Conservation (phyloP, 768 basidiomycete genomes). For the Hygrocybe coccinea region DNA sequence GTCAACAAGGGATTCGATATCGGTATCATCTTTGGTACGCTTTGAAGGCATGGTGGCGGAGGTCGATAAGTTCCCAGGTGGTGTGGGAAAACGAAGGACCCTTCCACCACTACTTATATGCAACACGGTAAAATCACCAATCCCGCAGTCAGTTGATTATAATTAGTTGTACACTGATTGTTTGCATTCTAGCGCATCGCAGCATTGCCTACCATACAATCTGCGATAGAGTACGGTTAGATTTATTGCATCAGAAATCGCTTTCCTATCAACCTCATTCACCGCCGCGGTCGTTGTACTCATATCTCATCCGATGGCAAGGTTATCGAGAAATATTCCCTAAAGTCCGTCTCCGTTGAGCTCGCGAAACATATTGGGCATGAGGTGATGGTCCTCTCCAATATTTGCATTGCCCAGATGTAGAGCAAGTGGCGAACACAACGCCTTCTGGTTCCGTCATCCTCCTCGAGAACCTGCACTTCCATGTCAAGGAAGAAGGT, state of each 20-base stretch:
- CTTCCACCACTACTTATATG: no score
- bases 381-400: conserved; percentile 73
- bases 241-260: neutral
- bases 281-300: conserved; percentile 73
- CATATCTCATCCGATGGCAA: conserved; percentile 99
- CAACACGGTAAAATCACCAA: conserved; percentile 91
- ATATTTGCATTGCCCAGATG: conserved; percentile 80
- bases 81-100: no score
- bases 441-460: conserved; percentile 67
- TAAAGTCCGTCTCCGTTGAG: conserved; percentile 80
- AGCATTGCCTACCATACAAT: conserved; percentile 91
- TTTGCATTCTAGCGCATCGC: conserved; percentile 75
- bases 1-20: neutral
- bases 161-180: conserved; percentile 13
- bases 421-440: conserved; percentile 70
- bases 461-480: conserved; percentile 95
- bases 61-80: no score
- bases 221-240: conserved; percentile 80
- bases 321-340: conserved; percentile 81
- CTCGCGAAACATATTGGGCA: conserved; percentile 68
- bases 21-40: no score
- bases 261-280: conserved; percentile 6
- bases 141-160: conserved; percentile 67
- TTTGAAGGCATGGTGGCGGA: neutral
- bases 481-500: conserved; percentile 98